These are phyloP conservation scores for Glycine tomentella DNA, from an alignment of 306 rosid species.

Conservation along the genomic window DNA sequence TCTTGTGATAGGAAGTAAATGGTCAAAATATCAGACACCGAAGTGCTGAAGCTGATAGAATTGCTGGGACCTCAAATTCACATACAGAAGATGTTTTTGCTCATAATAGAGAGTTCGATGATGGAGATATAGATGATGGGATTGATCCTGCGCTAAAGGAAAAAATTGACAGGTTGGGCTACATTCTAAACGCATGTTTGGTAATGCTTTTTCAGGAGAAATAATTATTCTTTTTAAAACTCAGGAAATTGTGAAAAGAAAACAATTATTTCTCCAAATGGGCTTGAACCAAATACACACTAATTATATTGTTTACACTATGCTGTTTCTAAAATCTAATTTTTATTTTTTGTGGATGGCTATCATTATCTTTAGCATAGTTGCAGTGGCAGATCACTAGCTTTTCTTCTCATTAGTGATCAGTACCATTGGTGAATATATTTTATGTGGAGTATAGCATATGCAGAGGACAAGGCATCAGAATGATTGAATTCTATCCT, in stretches of 20 bases:
- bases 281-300: background rate
- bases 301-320: constrained; percentile 36
- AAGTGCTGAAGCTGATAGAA: constrained; percentile 53
- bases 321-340: constrained; percentile 18
- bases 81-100: constrained; percentile 51
- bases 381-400: constrained; percentile 41
- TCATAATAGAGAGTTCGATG: constrained; percentile 69
- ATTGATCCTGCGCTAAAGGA: constrained; percentile 92
- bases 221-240: background rate
- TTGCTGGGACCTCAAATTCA: constrained; percentile 61
- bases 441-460: constrained; percentile 43
- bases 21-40: constrained; percentile 56
- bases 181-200: background rate
- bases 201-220: background rate
- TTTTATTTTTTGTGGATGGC: constrained; percentile 33
- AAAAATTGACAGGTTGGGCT: constrained; percentile 84
- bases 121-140: constrained; percentile 81
- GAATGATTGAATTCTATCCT: constrained; percentile 41
- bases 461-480: constrained; percentile 44
- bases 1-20: constrained; percentile 65
- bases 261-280: background rate
- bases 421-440: constrained; percentile 28
- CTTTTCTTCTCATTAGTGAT: constrained; percentile 43
- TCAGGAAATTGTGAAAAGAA: background rate
- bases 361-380: constrained; percentile 41